Evolutionary conservation across 1,284 basidiomycete genomes (phyloP), one percentile per base, ranked within the genome.

Genomic region (Phellinidium pouzarii): DNA sequence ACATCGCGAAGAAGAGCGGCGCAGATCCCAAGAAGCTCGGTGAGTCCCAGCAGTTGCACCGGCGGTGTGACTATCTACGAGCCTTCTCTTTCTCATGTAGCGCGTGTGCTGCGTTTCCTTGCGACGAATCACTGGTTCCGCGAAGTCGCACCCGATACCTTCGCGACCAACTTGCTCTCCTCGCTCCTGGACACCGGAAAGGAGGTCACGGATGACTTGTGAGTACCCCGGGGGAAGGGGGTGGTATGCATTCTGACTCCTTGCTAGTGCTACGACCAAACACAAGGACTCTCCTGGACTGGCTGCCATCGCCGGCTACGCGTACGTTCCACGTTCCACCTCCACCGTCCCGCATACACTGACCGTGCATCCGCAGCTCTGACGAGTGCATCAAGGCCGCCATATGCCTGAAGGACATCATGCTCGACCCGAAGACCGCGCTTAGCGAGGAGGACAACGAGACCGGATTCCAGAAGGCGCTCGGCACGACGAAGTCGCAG

Each of bases 361-460:
- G 3, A 25, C 7, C 37, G 37, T n/a, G 17, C 8, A 9, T 19
- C 20, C 7, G 12, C 42, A 68, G 65, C 34, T 44, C 61, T 19
- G 64, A 68, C 55, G 66, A 69, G 46, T 45, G 48, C 43, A 55
- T 63, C 50, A 67, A 72, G 59, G 58, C 60, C 2, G 61, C 68
- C 1, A 56, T 63, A 0, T 69, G 69, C 54, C 50, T 70, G 3
- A 57, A 64, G 19, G 72, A 76, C 49, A 60, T 59, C 7, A 51
- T 74, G 5, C 53, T 60, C 0, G 68, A 71, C 42, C 66, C 71
- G 0, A 49, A 55, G 11, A 63, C 64, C 1, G 60, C 61, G 3
- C 53, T 55, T 19, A 69, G 69, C 0, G 60, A 56, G 14, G 64
- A 68, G 12, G 59, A 65, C 0, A 60, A 59, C 17, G 53, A 62